Base-by-base conservation (phyloP, 768 basidiomycete species). In the Russula emetica region DNA sequence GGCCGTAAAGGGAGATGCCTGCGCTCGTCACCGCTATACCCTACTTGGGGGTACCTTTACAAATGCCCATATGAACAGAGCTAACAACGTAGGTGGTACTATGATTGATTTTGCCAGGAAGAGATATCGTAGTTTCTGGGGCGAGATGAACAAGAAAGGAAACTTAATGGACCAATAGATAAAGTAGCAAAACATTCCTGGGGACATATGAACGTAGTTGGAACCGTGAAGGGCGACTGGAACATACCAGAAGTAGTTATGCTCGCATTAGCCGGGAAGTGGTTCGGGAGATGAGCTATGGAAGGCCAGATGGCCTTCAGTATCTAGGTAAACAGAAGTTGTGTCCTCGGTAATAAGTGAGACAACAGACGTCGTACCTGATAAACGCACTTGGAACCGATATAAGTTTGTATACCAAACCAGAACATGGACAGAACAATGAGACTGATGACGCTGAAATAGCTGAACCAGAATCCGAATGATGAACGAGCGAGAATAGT, bases 391-490 rank as follows among this genome's bases (percentile, higher is more conserved):
- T 90, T 85, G 20, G 85, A 87, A 10, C 87, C 66, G 16, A 68
- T 71, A 66, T 60, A 68, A 55, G 83, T 85, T 78, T 87, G 87
- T 18, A 89, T 80, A 8, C 84, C 85, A 62, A 89, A 89, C 89
- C 92, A 94, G 72, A 92, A 89, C 81, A 92, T 83, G 38, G 87
- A 80, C 24, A 94, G 81, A 22, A 91, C 74, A 53, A 85, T 81
- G 24, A 90, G 83, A 67, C 87, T 90, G 62, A 93, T 73, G 54
- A 94, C 88, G 63, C 83, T 85, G 73, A 93, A 92, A 75, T 92
- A 94, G 71, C 90, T 89, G 70, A 94, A 82, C 85, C 88, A 94
- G 76, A 92, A 94, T 2, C 93, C 92, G 67, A 94, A 90, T 0
- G 88, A 92, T 2, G 92, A 91, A 13, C 92, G 80, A 68, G 87